phyloP scores from a whole-genome alignment of 1,139 yeast genomes.

The Torulaspora pretoriensis region DNA sequence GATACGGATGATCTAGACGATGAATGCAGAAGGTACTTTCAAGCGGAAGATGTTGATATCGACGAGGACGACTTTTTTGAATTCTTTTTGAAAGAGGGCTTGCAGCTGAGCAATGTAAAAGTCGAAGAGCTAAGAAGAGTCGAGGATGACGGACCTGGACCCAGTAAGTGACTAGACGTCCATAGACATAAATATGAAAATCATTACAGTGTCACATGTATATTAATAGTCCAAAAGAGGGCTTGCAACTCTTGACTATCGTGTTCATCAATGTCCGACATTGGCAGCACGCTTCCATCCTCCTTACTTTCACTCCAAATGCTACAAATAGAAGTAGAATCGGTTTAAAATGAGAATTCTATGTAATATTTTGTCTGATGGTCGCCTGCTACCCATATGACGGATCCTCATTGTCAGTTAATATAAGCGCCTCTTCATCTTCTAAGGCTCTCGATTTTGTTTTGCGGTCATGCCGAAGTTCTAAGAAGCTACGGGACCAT shows the following conservation, averaged over 20 bases:
- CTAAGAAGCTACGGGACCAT: slow-evolving; percentile 22
- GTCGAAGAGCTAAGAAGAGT: slow-evolving; percentile 13
- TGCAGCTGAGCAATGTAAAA: slow-evolving; percentile 35
- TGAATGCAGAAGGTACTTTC: slow-evolving; percentile 28
- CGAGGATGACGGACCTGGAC: not conserved
- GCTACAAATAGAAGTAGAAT: too few relatives aligned
- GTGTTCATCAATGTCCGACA: not conserved
- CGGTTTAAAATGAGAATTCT: too few relatives aligned
- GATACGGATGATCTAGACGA: slow-evolving; percentile 15
- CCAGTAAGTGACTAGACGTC: not conserved
- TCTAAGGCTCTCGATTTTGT: slow-evolving; percentile 7
- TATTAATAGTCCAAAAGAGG: not conserved
- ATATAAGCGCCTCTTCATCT: slow-evolving; percentile 13
- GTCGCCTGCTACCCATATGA: slow-evolving; percentile 8
- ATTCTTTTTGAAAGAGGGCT: slow-evolving; percentile 50
- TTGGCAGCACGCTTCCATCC: not conserved
- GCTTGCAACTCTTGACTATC: too few relatives aligned
- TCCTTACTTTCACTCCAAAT: too few relatives aligned
- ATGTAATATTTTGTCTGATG: not conserved
- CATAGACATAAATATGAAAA: not conserved
- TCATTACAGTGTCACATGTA: too few relatives aligned
- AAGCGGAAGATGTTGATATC: slow-evolving; percentile 39
- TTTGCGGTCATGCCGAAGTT: slow-evolving; percentile 7
- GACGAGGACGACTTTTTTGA: slow-evolving; percentile 65
- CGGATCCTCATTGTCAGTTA: slow-evolving; percentile 14